A percentile compares a stretch with the other conserved stretches of the same genome.
phyloP scores from a whole-genome alignment of 2,329 filamentous ascomycete genomes.

The Penicillium sp. region DNA sequence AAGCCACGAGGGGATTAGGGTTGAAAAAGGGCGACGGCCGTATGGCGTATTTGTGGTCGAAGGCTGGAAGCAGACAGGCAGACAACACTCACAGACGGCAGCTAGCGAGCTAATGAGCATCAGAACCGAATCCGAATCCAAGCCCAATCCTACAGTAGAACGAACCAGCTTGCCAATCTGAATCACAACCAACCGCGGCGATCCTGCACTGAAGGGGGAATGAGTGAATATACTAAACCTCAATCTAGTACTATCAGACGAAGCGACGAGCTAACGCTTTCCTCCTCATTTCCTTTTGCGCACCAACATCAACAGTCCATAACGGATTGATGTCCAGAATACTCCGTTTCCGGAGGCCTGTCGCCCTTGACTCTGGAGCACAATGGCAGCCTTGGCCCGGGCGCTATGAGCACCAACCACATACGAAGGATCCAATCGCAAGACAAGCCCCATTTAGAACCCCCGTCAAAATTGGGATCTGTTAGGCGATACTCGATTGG shows the following conservation, averaged over 20 bases:
- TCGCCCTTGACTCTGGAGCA: too few species aligned
- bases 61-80: background rate
- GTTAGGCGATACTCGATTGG: slow-evolving; percentile 9
- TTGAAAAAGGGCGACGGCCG: background rate
- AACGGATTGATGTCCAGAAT: too few species aligned
- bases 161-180: background rate
- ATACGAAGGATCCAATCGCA: slow-evolving; percentile 12
- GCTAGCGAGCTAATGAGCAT: background rate
- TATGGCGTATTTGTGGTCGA: background rate
- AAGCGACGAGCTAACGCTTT: background rate
- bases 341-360: background rate
- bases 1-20: slow-evolving; percentile 6
- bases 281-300: background rate
- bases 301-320: background rate
- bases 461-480: slow-evolving; percentile 8
- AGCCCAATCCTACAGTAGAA: background rate
- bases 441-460: background rate
- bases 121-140: background rate
- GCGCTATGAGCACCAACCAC: background rate
- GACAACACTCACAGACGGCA: background rate
- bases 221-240: background rate
- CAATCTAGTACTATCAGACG: background rate
- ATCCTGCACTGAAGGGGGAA: background rate
- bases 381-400: background rate
- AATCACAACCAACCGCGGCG: background rate